These are phyloP conservation scores for Salix dunnii DNA, from an alignment of 345 rosid genomes.

Conservation along the genomic window DNA sequence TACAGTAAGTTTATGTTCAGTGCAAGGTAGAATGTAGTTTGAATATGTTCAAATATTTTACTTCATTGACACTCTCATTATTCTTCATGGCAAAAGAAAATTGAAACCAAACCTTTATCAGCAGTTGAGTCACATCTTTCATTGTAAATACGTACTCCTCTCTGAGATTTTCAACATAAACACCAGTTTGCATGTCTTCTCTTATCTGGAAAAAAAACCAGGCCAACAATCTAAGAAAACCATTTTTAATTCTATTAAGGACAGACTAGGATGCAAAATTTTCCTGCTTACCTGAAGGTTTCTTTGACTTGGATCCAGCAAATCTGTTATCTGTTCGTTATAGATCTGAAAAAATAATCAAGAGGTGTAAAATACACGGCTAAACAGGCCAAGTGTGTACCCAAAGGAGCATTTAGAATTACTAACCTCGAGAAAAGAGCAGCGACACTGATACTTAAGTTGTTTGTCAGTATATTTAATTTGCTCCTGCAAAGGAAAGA, in stretches of 20 bases:
- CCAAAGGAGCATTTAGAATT: conserved; percentile 11
- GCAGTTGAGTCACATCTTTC: conserved; percentile 77
- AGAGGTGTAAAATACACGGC: not conserved
- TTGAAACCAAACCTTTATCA: conserved; percentile 59
- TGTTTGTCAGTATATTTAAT: conserved; percentile 71
- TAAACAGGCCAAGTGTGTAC: not conserved
- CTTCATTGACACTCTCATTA: not conserved
- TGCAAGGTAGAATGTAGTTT: not conserved
- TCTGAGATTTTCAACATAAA: conserved; percentile 83
- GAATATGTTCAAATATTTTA: not conserved
- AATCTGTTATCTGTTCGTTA: conserved; percentile 96
- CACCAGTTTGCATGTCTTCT: conserved; percentile 94
- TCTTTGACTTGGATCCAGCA: conserved; percentile 81
- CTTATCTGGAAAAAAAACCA: conserved; percentile 58
- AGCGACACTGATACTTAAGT: conserved; percentile 91
- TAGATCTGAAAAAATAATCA: conserved; percentile 63
- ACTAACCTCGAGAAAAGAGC: conserved; percentile 92
- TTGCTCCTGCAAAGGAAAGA: conserved; percentile 65
- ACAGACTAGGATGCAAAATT: conserved; percentile 10
- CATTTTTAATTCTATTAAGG: not conserved
- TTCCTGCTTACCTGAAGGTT: conserved; percentile 67
- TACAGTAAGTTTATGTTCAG: not conserved
- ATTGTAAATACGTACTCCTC: conserved; percentile 73
- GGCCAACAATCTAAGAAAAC: conserved; percentile 12
- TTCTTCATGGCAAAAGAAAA: conserved; percentile 14